phyloP scores from a whole-genome alignment of 352 stramenopile genomes.

The Blastocystis sp. region DNA sequence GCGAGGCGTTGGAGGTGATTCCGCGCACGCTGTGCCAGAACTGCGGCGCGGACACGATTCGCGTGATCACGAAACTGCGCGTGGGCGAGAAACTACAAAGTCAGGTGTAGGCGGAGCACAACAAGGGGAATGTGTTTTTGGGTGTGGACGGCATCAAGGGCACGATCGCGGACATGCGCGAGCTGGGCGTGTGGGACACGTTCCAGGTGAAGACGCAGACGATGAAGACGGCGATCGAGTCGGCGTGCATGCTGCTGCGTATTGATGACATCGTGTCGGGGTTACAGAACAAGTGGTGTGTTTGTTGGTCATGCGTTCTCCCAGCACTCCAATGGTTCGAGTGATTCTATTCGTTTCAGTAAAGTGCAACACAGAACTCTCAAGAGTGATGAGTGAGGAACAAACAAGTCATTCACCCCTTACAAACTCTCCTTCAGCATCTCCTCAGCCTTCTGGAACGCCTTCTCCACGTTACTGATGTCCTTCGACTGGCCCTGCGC shows the following conservation, averaged over 20 bases:
- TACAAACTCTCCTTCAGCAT: constrained; percentile 52
- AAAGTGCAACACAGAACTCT: background rate
- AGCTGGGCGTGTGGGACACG: constrained; percentile 96
- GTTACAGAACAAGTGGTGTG: constrained; percentile 84
- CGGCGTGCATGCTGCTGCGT: constrained; percentile 78
- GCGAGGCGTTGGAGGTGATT: constrained; percentile 96
- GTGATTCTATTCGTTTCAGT: too few species aligned
- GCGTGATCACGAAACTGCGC: constrained; percentile 91
- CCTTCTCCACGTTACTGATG: constrained; percentile 31
- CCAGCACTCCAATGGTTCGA: background rate
- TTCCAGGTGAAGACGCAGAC: constrained; percentile 99
- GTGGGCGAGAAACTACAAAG: constrained; percentile 67
- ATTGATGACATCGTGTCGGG: constrained; percentile 99
- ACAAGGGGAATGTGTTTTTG: constrained; percentile 74
- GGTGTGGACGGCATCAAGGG: constrained; percentile 81
- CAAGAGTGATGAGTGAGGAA: background rate
- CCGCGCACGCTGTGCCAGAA: constrained; percentile 97
- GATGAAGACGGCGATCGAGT: constrained; percentile 98
- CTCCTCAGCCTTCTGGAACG: constrained; percentile 62
- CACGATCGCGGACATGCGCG: constrained; percentile 87
- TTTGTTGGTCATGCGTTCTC: background rate
- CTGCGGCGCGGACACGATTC: constrained; percentile 95
- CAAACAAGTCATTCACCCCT: constrained; percentile 1
- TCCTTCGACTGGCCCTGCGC: constrained; percentile 69
- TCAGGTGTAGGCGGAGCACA: constrained; percentile 51